A percentile compares a stretch with the other conserved stretches of the same genome.
Conservation (phyloP, 805 yeast genomes). For the Candida nanaspora region DNA sequence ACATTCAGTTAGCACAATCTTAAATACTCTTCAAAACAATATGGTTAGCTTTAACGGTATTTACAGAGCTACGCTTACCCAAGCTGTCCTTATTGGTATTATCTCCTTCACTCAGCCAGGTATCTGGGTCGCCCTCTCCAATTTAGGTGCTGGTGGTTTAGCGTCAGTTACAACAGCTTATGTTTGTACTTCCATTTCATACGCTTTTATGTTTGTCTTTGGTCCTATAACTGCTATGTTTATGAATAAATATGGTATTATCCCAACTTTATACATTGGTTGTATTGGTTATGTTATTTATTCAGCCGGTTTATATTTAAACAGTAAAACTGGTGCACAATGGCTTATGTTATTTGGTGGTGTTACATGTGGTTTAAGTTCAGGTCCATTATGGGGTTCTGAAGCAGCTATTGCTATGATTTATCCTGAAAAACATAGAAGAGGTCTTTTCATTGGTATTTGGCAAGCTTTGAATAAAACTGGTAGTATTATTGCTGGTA, state of each 20-base stretch:
- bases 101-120: conserved; percentile 20
- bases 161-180: conserved; percentile 2
- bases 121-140: conserved; percentile 14
- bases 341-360: conserved; percentile 19
- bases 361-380: conserved; percentile 16
- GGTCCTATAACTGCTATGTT: conserved; percentile 14
- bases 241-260: conserved; percentile 13
- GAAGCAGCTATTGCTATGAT: conserved; percentile 19
- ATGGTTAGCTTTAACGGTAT: background rate
- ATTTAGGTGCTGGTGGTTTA: conserved; percentile 21
- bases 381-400: conserved; percentile 19
- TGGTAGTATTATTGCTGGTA: conserved; percentile 21
- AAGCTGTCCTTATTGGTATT: conserved; percentile 14
- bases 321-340: conserved; percentile 17
- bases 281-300: conserved; percentile 13
- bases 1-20: too few species aligned
- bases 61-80: conserved; percentile 4
- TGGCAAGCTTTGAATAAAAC: conserved; percentile 19
- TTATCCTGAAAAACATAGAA: conserved; percentile 14
- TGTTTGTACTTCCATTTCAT: conserved; percentile 17
- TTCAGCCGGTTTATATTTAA: conserved; percentile 20
- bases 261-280: conserved; percentile 10
- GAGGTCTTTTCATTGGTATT: conserved; percentile 19
- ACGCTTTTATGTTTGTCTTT: conserved; percentile 14
- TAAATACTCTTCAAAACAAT: too few species aligned